These are phyloP conservation scores for Collybia mongolica DNA, from an alignment of 768 basidiomycete genomes.

Conservation along the genomic window DNA sequence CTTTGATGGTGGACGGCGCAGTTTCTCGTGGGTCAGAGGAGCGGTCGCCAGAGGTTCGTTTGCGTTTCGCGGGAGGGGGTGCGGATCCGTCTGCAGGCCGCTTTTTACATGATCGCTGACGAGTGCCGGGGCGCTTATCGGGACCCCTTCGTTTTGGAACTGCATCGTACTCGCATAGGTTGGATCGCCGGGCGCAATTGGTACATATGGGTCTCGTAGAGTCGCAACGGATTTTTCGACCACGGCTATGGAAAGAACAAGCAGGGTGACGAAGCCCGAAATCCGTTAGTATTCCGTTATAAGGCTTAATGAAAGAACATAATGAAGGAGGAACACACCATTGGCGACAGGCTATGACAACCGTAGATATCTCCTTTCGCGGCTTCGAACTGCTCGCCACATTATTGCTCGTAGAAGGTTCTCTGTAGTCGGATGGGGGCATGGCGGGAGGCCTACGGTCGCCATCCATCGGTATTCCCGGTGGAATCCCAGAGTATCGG, in stretches of 20 bases:
- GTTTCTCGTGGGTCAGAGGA: conserved; percentile 31
- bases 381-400: conserved; percentile 32
- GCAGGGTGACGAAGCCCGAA: conserved; percentile 28
- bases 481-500: conserved; percentile 28
- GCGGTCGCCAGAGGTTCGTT: conserved; percentile 33
- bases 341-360: conserved; percentile 83
- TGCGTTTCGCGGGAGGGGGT: conserved; percentile 49
- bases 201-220: conserved; percentile 78
- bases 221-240: conserved; percentile 85
- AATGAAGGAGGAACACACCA: conserved; percentile 54
- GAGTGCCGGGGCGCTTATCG: conserved; percentile 83
- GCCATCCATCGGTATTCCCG: conserved; percentile 27
- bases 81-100: conserved; percentile 55
- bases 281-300: conserved; percentile 34
- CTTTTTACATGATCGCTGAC: conserved; percentile 85
- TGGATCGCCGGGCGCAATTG: conserved; percentile 78
- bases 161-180: conserved; percentile 77
- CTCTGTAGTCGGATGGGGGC: conserved; percentile 30
- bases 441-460: conserved; percentile 29
- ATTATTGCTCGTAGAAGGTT: conserved; percentile 28
- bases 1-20: conserved; percentile 33
- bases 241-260: conserved; percentile 54
- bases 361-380: conserved; percentile 60
- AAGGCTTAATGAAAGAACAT: conserved; percentile 38
- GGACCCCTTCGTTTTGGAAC: conserved; percentile 82